Evolutionary conservation across 1,284 basidiomycete species (phyloP).

Genomic region (Marasmius oreades): DNA sequence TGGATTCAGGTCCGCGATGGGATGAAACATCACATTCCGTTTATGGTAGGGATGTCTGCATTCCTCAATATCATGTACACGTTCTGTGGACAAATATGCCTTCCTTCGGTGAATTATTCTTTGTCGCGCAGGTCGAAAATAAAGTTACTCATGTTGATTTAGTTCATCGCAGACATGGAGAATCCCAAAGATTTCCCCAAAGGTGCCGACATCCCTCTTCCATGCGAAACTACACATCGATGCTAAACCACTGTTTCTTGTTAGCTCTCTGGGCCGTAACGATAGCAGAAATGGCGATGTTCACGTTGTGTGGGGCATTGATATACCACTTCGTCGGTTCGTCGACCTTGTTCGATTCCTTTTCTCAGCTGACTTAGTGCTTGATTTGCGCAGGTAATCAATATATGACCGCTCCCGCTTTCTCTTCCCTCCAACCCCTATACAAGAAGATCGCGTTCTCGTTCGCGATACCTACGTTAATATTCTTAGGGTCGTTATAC

Average conservation of each 20-base stretch:
- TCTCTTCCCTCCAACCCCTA: conserved; percentile 37
- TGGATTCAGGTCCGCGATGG: not conserved
- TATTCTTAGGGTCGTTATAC: conserved; percentile 45
- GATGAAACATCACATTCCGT: too few species aligned
- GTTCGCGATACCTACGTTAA: conserved; percentile 49
- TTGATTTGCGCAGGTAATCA: conserved; percentile 31
- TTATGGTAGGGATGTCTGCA: conserved; percentile 39
- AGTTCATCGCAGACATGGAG: conserved; percentile 57
- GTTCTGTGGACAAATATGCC: conserved; percentile 57
- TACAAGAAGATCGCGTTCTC: conserved; percentile 46
- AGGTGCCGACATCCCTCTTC: conserved; percentile 27
- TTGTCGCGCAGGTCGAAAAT: not conserved
- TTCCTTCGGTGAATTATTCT: conserved; percentile 32
- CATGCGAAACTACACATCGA: not conserved
- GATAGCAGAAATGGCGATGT: conserved; percentile 54
- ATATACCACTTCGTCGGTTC: conserved; percentile 51
- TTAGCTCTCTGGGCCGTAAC: conserved; percentile 43
- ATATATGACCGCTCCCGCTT: conserved; percentile 49
- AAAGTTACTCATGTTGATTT: conserved; percentile 4
- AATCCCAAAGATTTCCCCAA: conserved; percentile 65
- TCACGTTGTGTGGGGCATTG: conserved; percentile 58
- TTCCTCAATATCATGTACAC: conserved; percentile 54
- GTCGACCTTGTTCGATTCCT: conserved; percentile 2
- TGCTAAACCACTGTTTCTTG: not conserved
- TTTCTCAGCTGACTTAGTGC: not conserved